These are phyloP conservation scores for Pseudogymnoascus sp. DNA, from an alignment of 2,329 filamentous ascomycete species.

Conservation along the genomic window DNA sequence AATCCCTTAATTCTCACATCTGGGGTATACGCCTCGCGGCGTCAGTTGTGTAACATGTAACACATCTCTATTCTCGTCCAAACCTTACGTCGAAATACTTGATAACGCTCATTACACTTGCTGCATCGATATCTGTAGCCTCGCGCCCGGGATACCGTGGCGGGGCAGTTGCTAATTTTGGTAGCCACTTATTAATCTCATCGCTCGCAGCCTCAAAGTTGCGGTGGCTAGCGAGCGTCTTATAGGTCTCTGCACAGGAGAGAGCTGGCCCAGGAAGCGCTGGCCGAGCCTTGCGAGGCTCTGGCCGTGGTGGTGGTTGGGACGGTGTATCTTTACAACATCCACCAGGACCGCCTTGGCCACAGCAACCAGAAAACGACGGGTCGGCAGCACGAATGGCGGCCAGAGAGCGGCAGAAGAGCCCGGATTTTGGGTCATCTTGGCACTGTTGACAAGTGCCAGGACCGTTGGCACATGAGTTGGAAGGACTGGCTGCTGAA, in stretches of 20 bases:
- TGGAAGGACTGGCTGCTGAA: conserved; percentile 29
- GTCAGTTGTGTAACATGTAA: background rate
- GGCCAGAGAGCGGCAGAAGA: conserved; percentile 76
- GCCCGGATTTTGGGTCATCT: conserved; percentile 67
- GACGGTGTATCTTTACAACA: conserved; percentile 48
- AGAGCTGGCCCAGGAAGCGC: conserved; percentile 38
- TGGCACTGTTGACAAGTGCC: conserved; percentile 75
- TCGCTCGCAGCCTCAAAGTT: conserved; percentile 68
- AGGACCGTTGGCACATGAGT: conserved; percentile 50
- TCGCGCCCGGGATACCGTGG: conserved; percentile 32
- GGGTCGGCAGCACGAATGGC: conserved; percentile 41
- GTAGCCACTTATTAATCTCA: conserved; percentile 69
- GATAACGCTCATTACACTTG: conserved; percentile 78
- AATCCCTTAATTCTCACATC: background rate
- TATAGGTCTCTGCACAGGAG: conserved; percentile 71
- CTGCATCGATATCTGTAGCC: conserved; percentile 73
- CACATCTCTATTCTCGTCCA: conserved; percentile 34
- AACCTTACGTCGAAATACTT: conserved; percentile 75
- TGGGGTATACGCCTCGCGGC: background rate
- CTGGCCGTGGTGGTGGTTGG: conserved; percentile 22
- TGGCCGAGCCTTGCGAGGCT: conserved; percentile 17
- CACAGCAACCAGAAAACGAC: conserved; percentile 6
- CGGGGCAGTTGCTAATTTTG: conserved; percentile 54
- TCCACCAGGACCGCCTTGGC: conserved; percentile 32
- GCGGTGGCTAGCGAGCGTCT: conserved; percentile 68